Percentiles rank a stretch among this genome's conserved stretches.
These are phyloP conservation scores for Striga hermonthica DNA, from an alignment of 305 asterid genomes.

Conservation along the genomic window DNA sequence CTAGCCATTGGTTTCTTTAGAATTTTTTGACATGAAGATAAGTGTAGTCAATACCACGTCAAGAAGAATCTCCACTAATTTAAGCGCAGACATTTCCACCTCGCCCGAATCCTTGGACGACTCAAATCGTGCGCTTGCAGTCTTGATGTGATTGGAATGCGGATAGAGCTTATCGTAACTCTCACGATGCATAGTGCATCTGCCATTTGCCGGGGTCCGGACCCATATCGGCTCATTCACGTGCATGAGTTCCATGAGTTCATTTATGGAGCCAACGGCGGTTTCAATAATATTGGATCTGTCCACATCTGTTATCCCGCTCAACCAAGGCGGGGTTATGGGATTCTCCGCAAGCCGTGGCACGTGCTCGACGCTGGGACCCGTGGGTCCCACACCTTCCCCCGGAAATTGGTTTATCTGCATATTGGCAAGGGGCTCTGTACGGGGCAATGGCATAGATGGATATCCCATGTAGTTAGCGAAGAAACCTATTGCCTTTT, in stretches of 20 bases:
- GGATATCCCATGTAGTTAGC: conserved; percentile 40
- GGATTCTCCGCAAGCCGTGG: conserved; percentile 25
- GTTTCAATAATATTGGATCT: conserved; percentile 39
- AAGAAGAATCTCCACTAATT: conserved; percentile 51
- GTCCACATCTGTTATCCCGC: conserved; percentile 37
- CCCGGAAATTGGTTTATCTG: conserved; percentile 22
- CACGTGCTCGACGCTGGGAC: conserved; percentile 28
- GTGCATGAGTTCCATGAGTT: conserved; percentile 50
- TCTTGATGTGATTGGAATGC: conserved; percentile 35
- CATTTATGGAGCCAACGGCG: conserved; percentile 48
- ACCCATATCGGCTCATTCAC: conserved; percentile 62
- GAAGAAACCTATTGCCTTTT: conserved; percentile 32
- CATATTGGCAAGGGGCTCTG: conserved; percentile 23
- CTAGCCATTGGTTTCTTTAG: too few relatives aligned
- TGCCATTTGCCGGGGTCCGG: conserved; percentile 43
- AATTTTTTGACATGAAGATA: background rate
- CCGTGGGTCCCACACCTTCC: conserved; percentile 28
- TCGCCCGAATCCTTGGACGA: conserved; percentile 62
- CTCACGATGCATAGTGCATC: conserved; percentile 42
- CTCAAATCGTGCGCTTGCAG: conserved; percentile 51
- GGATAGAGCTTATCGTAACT: conserved; percentile 54
- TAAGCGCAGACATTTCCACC: conserved; percentile 48
- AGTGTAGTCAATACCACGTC: conserved; percentile 47
- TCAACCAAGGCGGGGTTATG: conserved; percentile 22
- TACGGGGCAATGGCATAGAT: conserved; percentile 24